These are phyloP conservation scores for Prototheca cutis DNA, from an alignment of 163 green algal species.

Conservation along the genomic window DNA sequence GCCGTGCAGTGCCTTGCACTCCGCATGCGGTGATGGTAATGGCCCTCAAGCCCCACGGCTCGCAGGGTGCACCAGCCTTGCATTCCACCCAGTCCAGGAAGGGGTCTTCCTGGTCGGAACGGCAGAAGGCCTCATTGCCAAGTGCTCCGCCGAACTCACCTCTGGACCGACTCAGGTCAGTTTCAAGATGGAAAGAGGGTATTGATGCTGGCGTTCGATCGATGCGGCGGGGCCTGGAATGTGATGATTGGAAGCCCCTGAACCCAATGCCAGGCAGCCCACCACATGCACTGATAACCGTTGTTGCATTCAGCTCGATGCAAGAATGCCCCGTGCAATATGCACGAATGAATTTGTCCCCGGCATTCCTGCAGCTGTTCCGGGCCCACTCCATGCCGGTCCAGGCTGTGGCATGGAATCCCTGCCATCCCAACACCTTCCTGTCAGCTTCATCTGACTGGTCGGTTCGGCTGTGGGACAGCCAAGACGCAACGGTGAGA, in stretches of 20 bases:
- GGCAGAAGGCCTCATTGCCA: constrained; percentile 75
- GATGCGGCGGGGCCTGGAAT: no score
- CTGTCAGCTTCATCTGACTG: constrained; percentile 80
- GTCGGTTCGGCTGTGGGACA: constrained; percentile 83
- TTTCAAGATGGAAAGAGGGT: no score
- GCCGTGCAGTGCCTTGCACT: no score
- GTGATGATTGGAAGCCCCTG: no score
- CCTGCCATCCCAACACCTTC: constrained; percentile 57
- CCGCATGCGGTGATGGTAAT: no score
- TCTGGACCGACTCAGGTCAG: constrained; percentile 68
- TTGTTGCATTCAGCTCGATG: no score
- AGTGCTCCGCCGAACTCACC: constrained; percentile 72
- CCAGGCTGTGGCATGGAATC: constrained; percentile 80
- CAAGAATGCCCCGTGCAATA: no score
- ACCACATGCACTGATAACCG: no score
- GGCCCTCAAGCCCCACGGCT: no score
- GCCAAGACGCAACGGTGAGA: constrained; percentile 18
- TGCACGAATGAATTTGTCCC: no score
- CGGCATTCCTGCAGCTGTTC: constrained; percentile 16
- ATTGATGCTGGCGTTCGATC: no score
- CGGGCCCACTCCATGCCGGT: constrained; percentile 63
- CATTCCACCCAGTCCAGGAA: constrained; percentile 26
- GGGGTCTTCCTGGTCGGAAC: constrained; percentile 81
- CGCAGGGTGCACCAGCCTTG: constrained; percentile 17
- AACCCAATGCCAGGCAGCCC: no score